Base-by-base conservation (phyloP, 805 yeast genomes). In the Nakazawaea wickerhamii region DNA sequence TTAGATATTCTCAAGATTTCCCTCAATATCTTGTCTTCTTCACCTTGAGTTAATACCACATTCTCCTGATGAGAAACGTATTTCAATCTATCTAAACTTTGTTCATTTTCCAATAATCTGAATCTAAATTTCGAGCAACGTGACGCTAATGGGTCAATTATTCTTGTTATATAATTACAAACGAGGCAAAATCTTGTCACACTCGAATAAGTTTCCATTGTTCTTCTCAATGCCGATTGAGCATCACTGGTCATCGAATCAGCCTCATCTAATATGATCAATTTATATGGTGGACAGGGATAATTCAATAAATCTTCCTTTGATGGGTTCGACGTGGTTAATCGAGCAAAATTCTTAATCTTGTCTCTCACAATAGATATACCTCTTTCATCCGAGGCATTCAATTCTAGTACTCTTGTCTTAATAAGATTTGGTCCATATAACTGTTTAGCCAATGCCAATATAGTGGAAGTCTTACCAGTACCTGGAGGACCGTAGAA, bases 201-300 rank as follows among this genome's bases (percentile, higher is more conserved):
- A 30, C 77, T 75, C 1, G 98, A 84, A 62, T 86, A 90, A 3
- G 82, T 85, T 58, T 88, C 96, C 90, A 85, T 85, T 1, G 95
- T 91, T 62, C 99, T 76, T 65, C 99, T 78, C 49, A 93, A 70
- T 1, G 99, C 99, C 43, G 89, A 78, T 59, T 93, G 99, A 0
- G 99, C 99, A 54, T 88, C 97, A 33, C 87, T 76, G 8, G 99
- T 93, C 97, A 93, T 93, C 10, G 96, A 87, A 61, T 93, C 97
- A 1, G 97, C 97, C 62, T 90, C 97, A 65, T 90, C 97, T 41
- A 93, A 65, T 33, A 93, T 86, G 49, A 93, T 84, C 53, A 93
- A 79, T 59, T 93, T 93, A 63, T 86, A 93, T 4, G 98, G 97
- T 1, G 99, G 98, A 58, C 98, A 91, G 2, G 98, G 96, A 63